Base-by-base conservation (phyloP, 495 filamentous ascomycete genomes). In the Penicillium turbatum region DNA sequence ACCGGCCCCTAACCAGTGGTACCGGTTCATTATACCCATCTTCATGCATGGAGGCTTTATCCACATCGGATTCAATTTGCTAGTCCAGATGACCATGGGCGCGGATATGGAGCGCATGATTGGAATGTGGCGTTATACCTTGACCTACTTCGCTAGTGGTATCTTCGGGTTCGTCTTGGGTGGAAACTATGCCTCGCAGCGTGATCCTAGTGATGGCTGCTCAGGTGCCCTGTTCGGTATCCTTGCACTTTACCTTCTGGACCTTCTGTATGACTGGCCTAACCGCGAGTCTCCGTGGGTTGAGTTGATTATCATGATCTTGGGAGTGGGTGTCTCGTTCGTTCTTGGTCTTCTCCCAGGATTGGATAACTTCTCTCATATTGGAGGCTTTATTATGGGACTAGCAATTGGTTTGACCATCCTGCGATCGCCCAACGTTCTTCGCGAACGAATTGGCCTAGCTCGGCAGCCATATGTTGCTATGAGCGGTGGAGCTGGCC, bases 101-200 rank as follows among this genome's bases (percentile, higher is more conserved):
- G 79, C 82, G 1, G 93, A 97, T 55, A 93, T 98, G 83, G 93
- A 98, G 71, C 78, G 82, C 31, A 79, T 84, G 42, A 93, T 98
- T 59, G 93, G 93, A 3, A 81, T 84, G 36, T 78, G 95, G 61
- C 83, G 93, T 42, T 97, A 92, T 68, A 80, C 83, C 37, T 68
- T 98, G 36, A 89, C 96, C 44, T 98, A 98, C 68, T 78, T 98
- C 54, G 82, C 83, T 58, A 82, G 87, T 46, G 93, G 93, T 16
- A 98, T 98, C 55, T 98, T 97, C 64, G 93, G 93, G 13, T 97
- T 96, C 65, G 88, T 97, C 3, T 79, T 98, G 52, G 93, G 93
- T 56, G 93, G 92, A 15, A 98, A 97, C 69, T 96, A 87, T 60
- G 90, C 92, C 10, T 83, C 86, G 6, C 79, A 82, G 21, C 86